Evolutionary conservation across 352 stramenopile species (phyloP).

Genomic region (Phytophthora pinifolia): DNA sequence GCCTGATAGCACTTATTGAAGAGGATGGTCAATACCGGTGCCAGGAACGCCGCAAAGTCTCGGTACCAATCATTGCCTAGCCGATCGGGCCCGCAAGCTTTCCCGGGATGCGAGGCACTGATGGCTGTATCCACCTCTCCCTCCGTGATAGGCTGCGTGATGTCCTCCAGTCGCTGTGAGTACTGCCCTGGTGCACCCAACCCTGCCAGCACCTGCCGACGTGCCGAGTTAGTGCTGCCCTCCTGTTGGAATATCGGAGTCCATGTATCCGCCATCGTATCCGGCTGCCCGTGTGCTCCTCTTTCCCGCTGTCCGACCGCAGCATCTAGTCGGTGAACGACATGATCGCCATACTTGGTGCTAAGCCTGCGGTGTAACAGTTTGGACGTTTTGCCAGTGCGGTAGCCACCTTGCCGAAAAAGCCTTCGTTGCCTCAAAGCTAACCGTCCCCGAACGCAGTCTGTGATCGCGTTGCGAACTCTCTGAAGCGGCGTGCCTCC

Average conservation of each 20-base stretch:
- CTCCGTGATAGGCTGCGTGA: not conserved
- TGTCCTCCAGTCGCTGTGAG: not conserved
- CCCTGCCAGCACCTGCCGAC: no score
- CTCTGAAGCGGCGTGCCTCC: no score
- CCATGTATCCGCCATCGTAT: constrained; percentile 1
- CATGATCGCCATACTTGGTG: constrained; percentile 1
- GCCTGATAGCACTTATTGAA: constrained; percentile 5
- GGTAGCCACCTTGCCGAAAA: no score
- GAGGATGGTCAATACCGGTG: not conserved
- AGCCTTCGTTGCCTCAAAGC: no score
- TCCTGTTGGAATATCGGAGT: no score
- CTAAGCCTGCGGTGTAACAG: not conserved
- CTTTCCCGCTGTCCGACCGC: no score
- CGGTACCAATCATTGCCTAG: constrained; percentile 11
- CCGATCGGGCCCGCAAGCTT: constrained; percentile 6
- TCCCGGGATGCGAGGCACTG: not conserved
- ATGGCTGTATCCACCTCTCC: not conserved
- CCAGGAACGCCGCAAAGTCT: not conserved
- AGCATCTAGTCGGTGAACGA: not conserved
- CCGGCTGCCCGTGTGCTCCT: not conserved
- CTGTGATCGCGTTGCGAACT: no score
- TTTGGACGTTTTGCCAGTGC: not conserved
- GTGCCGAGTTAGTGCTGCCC: no score
- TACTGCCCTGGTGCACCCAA: no score
- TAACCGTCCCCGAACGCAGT: no score